These are phyloP conservation scores for Darksidea phi DNA, from an alignment of 495 filamentous ascomycete species.

Conservation along the genomic window DNA sequence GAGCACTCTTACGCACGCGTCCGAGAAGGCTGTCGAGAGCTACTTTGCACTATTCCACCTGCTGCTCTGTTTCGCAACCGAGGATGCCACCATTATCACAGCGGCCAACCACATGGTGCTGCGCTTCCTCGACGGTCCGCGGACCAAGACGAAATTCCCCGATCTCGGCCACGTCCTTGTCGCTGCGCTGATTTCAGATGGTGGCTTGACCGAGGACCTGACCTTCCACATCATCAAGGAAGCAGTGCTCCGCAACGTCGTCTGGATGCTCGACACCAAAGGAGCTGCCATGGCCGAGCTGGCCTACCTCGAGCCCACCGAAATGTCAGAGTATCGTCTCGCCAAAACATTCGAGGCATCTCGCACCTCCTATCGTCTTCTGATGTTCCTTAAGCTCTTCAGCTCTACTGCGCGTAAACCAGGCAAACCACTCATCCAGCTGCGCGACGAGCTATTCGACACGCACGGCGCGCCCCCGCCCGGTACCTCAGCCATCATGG, in stretches of 20 bases:
- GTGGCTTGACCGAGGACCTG: constrained; percentile 45
- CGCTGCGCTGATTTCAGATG: constrained; percentile 49
- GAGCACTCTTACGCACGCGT: constrained; percentile 50
- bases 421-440: constrained; percentile 40
- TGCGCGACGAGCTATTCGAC: constrained; percentile 50
- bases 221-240: constrained; percentile 50
- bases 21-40: constrained; percentile 54
- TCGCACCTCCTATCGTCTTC: constrained; percentile 51
- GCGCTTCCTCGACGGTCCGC: constrained; percentile 44
- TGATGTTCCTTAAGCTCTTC: constrained; percentile 56
- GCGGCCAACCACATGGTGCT: constrained; percentile 37
- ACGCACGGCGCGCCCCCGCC: constrained; percentile 50
- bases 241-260: constrained; percentile 52
- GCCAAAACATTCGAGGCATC: constrained; percentile 49
- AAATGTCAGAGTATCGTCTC: constrained; percentile 49
- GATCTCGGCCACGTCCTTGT: constrained; percentile 54
- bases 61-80: constrained; percentile 45
- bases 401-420: constrained; percentile 46
- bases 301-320: constrained; percentile 47
- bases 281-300: constrained; percentile 49
- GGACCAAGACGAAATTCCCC: constrained; percentile 47
- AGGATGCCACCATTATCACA: constrained; percentile 23
- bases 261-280: constrained; percentile 51
- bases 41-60: constrained; percentile 58
- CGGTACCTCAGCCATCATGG: constrained; percentile 45